phyloP scores from a whole-genome alignment of 140 eudicot genomes.

The Oenanthe javanica region DNA sequence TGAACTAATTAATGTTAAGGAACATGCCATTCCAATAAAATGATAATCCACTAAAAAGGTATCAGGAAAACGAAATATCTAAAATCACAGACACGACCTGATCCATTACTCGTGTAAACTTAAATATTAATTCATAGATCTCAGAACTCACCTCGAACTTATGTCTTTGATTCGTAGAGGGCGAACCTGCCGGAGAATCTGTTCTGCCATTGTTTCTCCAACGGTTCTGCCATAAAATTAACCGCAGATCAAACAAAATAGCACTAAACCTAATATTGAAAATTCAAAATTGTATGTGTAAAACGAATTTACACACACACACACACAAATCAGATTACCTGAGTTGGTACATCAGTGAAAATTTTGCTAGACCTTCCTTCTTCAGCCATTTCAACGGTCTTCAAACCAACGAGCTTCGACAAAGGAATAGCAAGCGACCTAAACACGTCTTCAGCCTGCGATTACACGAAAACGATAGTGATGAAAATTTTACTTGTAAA shows the following conservation, averaged over 20 bases:
- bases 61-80: background rate
- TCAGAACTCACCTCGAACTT: slow-evolving; percentile 30
- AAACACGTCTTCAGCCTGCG: slow-evolving; percentile 67
- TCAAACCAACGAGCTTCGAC: slow-evolving; percentile 65
- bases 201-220: slow-evolving; percentile 5
- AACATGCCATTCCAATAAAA: background rate
- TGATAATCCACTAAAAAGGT: background rate
- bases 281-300: background rate
- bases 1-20: background rate
- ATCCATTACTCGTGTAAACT: background rate
- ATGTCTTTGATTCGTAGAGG: slow-evolving; percentile 2
- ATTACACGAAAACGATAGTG: background rate
- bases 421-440: slow-evolving; percentile 57
- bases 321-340: slow-evolving; percentile 17
- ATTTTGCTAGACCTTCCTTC: slow-evolving; percentile 54
- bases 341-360: slow-evolving; percentile 14
- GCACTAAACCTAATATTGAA: slow-evolving; percentile 4
- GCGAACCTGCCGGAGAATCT: background rate
- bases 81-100: background rate
- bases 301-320: slow-evolving; percentile 8
- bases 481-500: background rate
- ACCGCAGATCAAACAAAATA: slow-evolving; percentile 3
- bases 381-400: slow-evolving; percentile 56
- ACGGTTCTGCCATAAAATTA: slow-evolving; percentile 11
- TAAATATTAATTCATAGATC: background rate